phyloP scores from a whole-genome alignment of 2,329 filamentous ascomycete genomes.

The Aureobasidium sp. region DNA sequence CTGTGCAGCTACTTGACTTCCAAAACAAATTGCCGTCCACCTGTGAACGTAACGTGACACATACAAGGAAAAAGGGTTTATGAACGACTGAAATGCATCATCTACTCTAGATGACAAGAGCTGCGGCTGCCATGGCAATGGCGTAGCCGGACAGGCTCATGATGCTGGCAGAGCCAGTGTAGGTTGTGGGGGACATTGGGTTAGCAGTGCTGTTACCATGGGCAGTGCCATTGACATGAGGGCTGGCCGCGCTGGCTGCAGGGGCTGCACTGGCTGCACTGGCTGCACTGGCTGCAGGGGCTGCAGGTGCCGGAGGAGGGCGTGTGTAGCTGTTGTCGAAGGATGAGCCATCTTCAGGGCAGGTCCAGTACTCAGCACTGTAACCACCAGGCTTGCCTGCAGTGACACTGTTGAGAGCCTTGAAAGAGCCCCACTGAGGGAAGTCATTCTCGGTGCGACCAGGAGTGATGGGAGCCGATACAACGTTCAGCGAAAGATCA shows the following conservation, averaged over 20 bases:
- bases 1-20: not conserved
- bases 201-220: not conserved
- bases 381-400: constrained; percentile 22
- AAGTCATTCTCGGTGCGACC: constrained; percentile 30
- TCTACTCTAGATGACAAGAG: constrained; percentile 4
- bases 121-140: not conserved
- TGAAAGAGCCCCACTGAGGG: constrained; percentile 32
- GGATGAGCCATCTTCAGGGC: not conserved
- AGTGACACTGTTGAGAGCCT: constrained; percentile 23
- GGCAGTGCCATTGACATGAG: not conserved
- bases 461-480: constrained; percentile 33
- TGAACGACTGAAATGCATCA: not conserved
- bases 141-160: constrained; percentile 2
- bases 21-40: not conserved
- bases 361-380: constrained; percentile 15
- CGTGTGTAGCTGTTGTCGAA: not conserved
- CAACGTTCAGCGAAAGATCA: constrained; percentile 35
- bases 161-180: not conserved
- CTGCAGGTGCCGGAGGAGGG: not conserved
- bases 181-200: not conserved
- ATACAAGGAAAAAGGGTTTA: not conserved
- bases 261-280: not conserved
- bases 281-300: not conserved
- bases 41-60: not conserved
- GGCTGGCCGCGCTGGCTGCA: not conserved